These are phyloP conservation scores for Aspergillus caelatus DNA, from an alignment of 2,329 filamentous ascomycete species.

Conservation along the genomic window DNA sequence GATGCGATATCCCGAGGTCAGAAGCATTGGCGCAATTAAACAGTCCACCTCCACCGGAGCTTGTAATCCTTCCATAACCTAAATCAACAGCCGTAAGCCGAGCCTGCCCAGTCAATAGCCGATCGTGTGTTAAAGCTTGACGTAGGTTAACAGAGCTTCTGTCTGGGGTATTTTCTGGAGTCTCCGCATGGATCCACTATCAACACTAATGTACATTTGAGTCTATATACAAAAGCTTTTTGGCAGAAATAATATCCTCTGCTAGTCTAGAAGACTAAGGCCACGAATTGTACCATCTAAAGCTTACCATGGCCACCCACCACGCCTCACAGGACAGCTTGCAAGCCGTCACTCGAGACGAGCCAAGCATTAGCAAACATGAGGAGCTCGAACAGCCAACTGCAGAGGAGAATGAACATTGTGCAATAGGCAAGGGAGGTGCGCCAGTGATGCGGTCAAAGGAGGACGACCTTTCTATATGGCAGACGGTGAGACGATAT, in stretches of 20 bases:
- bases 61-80: neutral
- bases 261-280: neutral
- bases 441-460: slow-evolving; percentile 37
- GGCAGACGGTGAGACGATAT: slow-evolving; percentile 40
- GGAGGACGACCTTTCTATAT: slow-evolving; percentile 43
- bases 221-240: neutral
- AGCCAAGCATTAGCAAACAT: slow-evolving; percentile 4
- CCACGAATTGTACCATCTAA: neutral
- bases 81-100: neutral
- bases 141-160: neutral
- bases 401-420: neutral
- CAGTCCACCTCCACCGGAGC: neutral
- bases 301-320: neutral
- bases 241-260: neutral
- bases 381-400: slow-evolving; percentile 8
- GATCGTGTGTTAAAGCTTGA: neutral
- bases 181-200: neutral
- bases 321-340: neutral
- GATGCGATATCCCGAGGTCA: neutral
- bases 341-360: neutral
- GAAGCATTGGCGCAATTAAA: neutral
- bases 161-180: neutral
- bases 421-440: neutral
- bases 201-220: neutral
- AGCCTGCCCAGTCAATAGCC: neutral